phyloP scores from a whole-genome alignment of 148 eudicot species.

The Persicaria maculosa region DNA sequence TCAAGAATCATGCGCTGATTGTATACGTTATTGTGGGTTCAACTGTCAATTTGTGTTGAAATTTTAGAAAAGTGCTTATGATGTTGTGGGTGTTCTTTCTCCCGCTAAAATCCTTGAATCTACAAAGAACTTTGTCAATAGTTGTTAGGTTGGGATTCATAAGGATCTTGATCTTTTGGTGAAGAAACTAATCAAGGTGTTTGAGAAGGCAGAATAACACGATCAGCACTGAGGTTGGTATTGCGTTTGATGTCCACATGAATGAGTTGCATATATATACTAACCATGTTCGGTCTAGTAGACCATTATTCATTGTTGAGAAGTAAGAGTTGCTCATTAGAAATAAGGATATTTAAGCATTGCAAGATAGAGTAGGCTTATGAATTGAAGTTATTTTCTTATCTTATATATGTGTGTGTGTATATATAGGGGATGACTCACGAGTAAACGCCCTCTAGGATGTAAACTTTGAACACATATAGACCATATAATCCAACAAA shows the following conservation, averaged over 20 bases:
- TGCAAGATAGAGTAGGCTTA: conserved; percentile 69
- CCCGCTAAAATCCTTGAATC: conserved; percentile 94
- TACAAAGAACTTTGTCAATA: conserved; percentile 96
- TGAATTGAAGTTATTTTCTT: background rate
- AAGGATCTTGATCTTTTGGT: conserved; percentile 95
- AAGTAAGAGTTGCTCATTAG: conserved; percentile 80
- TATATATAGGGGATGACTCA: too few species aligned
- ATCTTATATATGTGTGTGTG: too few species aligned
- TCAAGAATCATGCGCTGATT: conserved; percentile 97
- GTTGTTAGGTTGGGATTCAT: conserved; percentile 98
- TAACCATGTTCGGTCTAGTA: conserved; percentile 96
- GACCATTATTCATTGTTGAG: conserved; percentile 93
- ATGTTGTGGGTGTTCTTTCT: conserved; percentile 80
- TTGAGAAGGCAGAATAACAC: conserved; percentile 95
- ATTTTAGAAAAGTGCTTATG: conserved; percentile 92
- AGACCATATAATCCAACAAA: too few species aligned
- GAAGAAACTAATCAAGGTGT: conserved; percentile 54
- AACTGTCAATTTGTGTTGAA: conserved; percentile 90
- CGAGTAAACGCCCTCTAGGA: too few species aligned
- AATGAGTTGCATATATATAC: conserved; percentile 93
- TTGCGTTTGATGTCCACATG: conserved; percentile 85
- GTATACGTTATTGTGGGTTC: conserved; percentile 95
- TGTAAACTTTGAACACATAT: too few species aligned
- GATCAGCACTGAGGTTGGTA: conserved; percentile 85
- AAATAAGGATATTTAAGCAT: conserved; percentile 70